Conservation (phyloP, 2,329 filamentous ascomycete genomes). For the Cytospora chrysosperma region DNA sequence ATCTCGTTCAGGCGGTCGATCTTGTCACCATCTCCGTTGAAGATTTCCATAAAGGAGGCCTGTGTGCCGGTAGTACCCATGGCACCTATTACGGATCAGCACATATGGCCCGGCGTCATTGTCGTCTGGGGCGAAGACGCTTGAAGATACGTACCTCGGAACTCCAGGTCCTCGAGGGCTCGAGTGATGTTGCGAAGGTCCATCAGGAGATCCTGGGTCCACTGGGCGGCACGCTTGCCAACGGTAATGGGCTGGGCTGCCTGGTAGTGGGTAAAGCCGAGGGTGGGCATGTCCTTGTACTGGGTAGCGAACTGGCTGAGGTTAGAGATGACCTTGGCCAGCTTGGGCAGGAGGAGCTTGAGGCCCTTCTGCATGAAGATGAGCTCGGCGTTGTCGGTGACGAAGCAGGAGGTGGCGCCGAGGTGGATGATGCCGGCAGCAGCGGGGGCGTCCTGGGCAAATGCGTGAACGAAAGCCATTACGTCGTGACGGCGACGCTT, state of each 20-base stretch:
- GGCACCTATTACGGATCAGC: constrained; percentile 34
- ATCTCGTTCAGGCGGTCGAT: constrained; percentile 55
- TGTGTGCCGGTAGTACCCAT: constrained; percentile 71
- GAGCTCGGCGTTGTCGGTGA: constrained; percentile 75
- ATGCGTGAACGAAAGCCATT: constrained; percentile 62
- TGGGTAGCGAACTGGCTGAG: constrained; percentile 69
- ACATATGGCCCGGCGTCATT: constrained; percentile 33
- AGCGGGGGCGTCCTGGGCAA: constrained; percentile 69
- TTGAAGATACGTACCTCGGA: constrained; percentile 59
- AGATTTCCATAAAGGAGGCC: constrained; percentile 54
- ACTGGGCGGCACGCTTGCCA: constrained; percentile 61
- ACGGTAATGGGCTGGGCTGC: constrained; percentile 61
- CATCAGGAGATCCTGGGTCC: constrained; percentile 72
- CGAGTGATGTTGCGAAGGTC: constrained; percentile 73
- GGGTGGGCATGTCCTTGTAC: constrained; percentile 66
- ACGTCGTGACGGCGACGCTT: constrained; percentile 58
- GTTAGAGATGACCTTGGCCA: constrained; percentile 77
- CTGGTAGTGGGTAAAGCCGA: constrained; percentile 76
- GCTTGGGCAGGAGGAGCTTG: constrained; percentile 72
- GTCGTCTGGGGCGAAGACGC: neutral
- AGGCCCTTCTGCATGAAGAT: constrained; percentile 75
- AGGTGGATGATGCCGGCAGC: constrained; percentile 72
- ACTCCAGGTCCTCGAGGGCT: constrained; percentile 65
- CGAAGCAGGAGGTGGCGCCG: constrained; percentile 46
- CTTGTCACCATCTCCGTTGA: constrained; percentile 49